phyloP scores from a whole-genome alignment of 192 early-diverging fungal genomes.

The Coemansia sp. region DNA sequence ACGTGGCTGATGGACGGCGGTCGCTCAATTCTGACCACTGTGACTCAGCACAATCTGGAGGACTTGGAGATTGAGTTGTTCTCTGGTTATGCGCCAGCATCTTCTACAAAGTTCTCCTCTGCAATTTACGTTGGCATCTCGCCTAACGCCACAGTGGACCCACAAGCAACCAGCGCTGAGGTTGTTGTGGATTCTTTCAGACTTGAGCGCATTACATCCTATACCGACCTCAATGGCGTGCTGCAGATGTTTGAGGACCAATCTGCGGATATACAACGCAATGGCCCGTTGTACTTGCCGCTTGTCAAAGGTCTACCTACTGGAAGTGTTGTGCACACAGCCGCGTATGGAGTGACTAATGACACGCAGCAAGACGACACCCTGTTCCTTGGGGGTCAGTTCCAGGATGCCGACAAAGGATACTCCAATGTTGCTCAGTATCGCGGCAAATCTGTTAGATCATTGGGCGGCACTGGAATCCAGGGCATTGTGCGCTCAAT shows the following conservation, averaged over 20 bases:
- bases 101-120: conserved; percentile 53
- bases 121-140: conserved; percentile 53
- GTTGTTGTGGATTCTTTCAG: conserved; percentile 43
- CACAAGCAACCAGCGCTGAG: conserved; percentile 28
- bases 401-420: conserved; percentile 30
- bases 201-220: conserved; percentile 42
- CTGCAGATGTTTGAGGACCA: conserved; percentile 31
- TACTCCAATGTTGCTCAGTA: conserved; percentile 64
- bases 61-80: conserved; percentile 54
- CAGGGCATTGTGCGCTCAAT: conserved; percentile 35
- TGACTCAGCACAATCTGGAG: conserved; percentile 48
- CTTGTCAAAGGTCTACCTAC: conserved; percentile 46
- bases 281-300: conserved; percentile 36
- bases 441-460: conserved; percentile 26
- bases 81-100: conserved; percentile 53
- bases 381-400: conserved; percentile 64
- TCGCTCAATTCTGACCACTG: conserved; percentile 23
- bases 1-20: conserved; percentile 22
- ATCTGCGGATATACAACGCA: conserved; percentile 9
- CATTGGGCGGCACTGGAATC: conserved; percentile 38
- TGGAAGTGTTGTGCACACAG: conserved; percentile 54
- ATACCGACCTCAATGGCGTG: conserved; percentile 46
- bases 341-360: conserved; percentile 32
- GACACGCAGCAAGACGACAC: conserved; percentile 25
- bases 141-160: conserved; percentile 9